phyloP scores from a whole-genome alignment of 176 grass and related monocot species.

The Aegilops bicornis region DNA sequence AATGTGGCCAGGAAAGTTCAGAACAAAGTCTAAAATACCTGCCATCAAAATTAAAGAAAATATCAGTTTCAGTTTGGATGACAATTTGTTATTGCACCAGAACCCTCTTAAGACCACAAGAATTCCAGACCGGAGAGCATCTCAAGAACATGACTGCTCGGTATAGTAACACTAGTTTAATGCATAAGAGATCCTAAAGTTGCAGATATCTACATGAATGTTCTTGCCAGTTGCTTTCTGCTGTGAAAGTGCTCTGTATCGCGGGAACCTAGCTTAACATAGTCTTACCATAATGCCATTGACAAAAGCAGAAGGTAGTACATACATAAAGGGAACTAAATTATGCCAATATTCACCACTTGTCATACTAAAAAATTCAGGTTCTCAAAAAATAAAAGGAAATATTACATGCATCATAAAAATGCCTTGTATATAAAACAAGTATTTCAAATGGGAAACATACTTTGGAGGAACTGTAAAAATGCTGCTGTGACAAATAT shows the following conservation, averaged over 20 bases:
- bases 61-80: constrained; percentile 15
- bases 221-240: background rate
- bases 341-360: background rate
- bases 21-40: constrained; percentile 88
- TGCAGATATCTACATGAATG: background rate
- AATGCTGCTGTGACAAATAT: constrained; percentile 86
- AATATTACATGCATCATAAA: background rate
- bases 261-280: background rate
- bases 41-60: constrained; percentile 42
- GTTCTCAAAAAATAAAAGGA: background rate
- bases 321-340: constrained; percentile 23
- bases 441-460: constrained; percentile 20
- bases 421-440: background rate
- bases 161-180: constrained; percentile 8
- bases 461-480: constrained; percentile 93
- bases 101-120: constrained; percentile 1
- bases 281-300: background rate
- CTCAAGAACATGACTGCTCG: constrained; percentile 16
- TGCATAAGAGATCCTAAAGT: background rate
- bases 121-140: constrained; percentile 17
- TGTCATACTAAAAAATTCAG: background rate
- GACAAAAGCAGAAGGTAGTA: constrained; percentile 15
- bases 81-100: constrained; percentile 1
- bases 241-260: background rate
- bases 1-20: constrained; percentile 86